Evolutionary conservation across 345 rosid genomes (phyloP).

Genomic region (Aquilaria yunnanensis): DNA sequence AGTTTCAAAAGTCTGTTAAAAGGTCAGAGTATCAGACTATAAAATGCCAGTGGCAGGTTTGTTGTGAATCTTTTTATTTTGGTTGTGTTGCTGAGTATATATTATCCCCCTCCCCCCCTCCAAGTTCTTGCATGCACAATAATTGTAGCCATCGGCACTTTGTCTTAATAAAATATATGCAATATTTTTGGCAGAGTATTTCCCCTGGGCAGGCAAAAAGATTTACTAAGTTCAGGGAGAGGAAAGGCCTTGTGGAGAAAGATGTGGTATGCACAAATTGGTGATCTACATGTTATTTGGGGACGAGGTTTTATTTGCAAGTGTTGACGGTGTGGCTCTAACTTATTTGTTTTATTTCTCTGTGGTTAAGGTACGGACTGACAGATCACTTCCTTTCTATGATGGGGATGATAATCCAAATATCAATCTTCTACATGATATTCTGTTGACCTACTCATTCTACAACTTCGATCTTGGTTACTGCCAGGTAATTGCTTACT

Average conservation of each 20-base stretch:
- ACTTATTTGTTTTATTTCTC: slow-evolving; percentile 6
- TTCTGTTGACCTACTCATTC: slow-evolving; percentile 85
- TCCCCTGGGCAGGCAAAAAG: slow-evolving; percentile 89
- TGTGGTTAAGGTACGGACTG: slow-evolving; percentile 85
- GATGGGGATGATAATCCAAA: slow-evolving; percentile 92
- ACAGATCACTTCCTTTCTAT: slow-evolving; percentile 66
- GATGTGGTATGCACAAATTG: slow-evolving; percentile 70
- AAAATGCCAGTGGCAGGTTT: slow-evolving; percentile 92
- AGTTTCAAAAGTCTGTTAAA: slow-evolving; percentile 49
- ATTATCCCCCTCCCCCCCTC: background rate
- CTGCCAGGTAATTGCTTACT: slow-evolving; percentile 70
- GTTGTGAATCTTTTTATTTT: slow-evolving; percentile 6
- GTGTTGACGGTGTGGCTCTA: background rate
- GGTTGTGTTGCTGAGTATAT: slow-evolving; percentile 3
- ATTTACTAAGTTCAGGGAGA: slow-evolving; percentile 90
- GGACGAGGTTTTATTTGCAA: background rate
- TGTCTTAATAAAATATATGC: background rate
- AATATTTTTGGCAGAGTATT: slow-evolving; percentile 61
- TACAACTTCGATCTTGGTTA: slow-evolving; percentile 98
- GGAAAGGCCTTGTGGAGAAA: slow-evolving; percentile 88
- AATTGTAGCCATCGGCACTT: background rate
- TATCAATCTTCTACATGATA: slow-evolving; percentile 72
- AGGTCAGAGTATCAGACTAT: slow-evolving; percentile 72
- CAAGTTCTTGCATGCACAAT: background rate
- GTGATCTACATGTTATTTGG: background rate